Evolutionary conservation across 1,284 basidiomycete species (phyloP).

Genomic region (Malassezia obtusa): DNA sequence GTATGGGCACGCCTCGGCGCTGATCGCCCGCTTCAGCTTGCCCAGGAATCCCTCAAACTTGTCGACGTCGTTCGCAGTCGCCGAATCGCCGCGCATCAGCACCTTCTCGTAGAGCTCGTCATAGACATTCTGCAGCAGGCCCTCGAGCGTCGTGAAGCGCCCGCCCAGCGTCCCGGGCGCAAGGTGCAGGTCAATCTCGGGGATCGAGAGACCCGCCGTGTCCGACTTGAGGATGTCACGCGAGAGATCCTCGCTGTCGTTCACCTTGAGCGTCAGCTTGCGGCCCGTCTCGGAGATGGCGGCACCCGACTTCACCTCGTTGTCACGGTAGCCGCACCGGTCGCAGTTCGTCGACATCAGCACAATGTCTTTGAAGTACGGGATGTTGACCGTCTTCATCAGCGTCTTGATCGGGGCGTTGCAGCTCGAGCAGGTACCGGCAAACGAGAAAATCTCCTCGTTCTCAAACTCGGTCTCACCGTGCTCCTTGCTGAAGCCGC

Average conservation of each 20-base stretch:
- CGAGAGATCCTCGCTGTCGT: constrained; percentile 85
- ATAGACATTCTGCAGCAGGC: constrained; percentile 85
- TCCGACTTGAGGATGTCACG: constrained; percentile 66
- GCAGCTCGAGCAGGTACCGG: constrained; percentile 79
- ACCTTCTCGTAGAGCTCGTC: constrained; percentile 87
- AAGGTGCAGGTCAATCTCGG: constrained; percentile 87
- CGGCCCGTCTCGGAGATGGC: constrained; percentile 79
- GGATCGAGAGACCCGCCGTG: constrained; percentile 77
- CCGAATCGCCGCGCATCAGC: constrained; percentile 66
- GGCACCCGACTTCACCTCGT: constrained; percentile 88
- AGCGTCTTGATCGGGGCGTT: constrained; percentile 70
- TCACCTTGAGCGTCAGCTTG: constrained; percentile 75
- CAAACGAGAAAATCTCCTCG: constrained; percentile 85
- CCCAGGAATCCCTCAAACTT: constrained; percentile 58
- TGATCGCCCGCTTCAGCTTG: constrained; percentile 53
- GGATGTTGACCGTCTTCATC: constrained; percentile 95
- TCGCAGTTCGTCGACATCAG: constrained; percentile 99
- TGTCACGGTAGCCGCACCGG: constrained; percentile 87
- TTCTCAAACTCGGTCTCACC: constrained; percentile 51
- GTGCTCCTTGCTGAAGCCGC: constrained; percentile 38
- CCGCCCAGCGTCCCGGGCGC: constrained; percentile 91
- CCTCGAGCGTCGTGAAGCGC: constrained; percentile 95
- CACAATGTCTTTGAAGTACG: constrained; percentile 96
- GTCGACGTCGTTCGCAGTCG: constrained; percentile 9
- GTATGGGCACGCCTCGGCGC: constrained; percentile 36